Conservation (phyloP, 495 filamentous ascomycete genomes). For the Hypoxylon perforatum region DNA sequence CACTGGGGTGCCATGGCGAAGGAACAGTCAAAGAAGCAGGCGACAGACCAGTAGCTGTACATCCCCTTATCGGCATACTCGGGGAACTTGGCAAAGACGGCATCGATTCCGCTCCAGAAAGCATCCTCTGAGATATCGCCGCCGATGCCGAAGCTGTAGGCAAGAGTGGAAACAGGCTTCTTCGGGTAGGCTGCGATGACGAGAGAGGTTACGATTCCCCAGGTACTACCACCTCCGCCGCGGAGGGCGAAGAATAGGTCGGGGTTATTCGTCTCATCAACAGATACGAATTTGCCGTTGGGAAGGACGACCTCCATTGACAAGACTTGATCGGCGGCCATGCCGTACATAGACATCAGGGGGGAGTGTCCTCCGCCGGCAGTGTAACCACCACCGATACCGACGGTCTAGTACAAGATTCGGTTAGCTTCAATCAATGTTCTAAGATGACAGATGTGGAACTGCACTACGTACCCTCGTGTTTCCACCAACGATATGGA, state of each 20-base stretch:
- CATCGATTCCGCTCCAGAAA: constrained; percentile 63
- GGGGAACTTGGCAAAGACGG: constrained; percentile 57
- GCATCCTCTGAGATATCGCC: constrained; percentile 51
- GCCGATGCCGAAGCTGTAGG: constrained; percentile 36
- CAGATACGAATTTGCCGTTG: constrained; percentile 54
- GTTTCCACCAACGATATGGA: constrained; percentile 63
- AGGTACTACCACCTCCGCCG: constrained; percentile 64
- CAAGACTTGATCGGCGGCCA: constrained; percentile 61
- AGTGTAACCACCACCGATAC: constrained; percentile 54
- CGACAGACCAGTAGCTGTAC: constrained; percentile 61
- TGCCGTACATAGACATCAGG: constrained; percentile 53
- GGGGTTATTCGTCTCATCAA: constrained; percentile 53
- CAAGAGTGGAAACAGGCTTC: constrained; percentile 53
- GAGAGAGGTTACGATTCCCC: constrained; percentile 63
- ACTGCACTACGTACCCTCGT: constrained; percentile 42
- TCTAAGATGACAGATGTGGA: not conserved
- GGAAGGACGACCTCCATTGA: constrained; percentile 58
- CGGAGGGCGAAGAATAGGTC: constrained; percentile 67
- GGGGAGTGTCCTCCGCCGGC: constrained; percentile 58
- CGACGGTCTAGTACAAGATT: constrained; percentile 39
- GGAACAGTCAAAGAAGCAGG: constrained; percentile 23
- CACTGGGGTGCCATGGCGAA: constrained; percentile 48
- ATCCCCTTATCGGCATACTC: constrained; percentile 57
- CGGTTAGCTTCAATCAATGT: constrained; percentile 9
- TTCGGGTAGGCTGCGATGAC: constrained; percentile 59